Conservation (phyloP, 208 protist genomes). For the Crithidia bombi region DNA sequence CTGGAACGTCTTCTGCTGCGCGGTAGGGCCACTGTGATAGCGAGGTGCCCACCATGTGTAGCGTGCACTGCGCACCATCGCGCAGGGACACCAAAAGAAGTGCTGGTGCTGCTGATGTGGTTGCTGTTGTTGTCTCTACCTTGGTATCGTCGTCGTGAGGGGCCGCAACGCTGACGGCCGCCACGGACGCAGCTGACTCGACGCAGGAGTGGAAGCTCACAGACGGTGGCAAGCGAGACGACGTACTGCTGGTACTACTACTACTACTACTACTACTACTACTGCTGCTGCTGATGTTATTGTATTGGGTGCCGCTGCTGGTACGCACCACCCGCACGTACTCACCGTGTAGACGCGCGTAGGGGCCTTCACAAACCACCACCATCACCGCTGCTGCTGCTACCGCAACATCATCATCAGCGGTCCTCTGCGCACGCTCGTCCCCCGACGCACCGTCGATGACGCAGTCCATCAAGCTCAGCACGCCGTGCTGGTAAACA, state of each 20-base stretch:
- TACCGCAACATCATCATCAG: not conserved
- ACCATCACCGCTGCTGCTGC: slow-evolving; percentile 7
- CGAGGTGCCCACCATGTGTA: slow-evolving; percentile 29
- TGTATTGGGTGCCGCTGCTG: not conserved
- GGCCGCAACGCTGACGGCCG: not conserved
- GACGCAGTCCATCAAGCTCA: slow-evolving; percentile 27
- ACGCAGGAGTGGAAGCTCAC: not conserved
- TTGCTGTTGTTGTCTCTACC: not conserved
- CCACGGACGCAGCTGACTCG: too few species aligned
- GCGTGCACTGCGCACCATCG: slow-evolving; percentile 25
- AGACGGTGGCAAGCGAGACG: not conserved
- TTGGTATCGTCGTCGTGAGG: not conserved
- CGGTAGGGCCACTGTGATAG: slow-evolving; percentile 24
- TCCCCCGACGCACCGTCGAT: slow-evolving; percentile 16
- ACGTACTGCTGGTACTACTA: not conserved
- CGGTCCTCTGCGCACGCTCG: not conserved
- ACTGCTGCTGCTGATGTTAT: not conserved
- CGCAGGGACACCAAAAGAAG: slow-evolving; percentile 22
- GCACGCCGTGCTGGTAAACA: slow-evolving; percentile 30
- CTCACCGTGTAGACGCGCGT: slow-evolving; percentile 29
- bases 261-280: not conserved
- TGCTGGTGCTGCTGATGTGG: slow-evolving; percentile 3
- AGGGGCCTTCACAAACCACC: slow-evolving; percentile 23
- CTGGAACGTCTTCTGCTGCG: not conserved
- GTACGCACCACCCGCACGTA: slow-evolving; percentile 20